Percentiles rank a stretch among this genome's conserved stretches.
Conservation (phyloP, 768 basidiomycete genomes). For the Candolleomyces eurysporus region DNA sequence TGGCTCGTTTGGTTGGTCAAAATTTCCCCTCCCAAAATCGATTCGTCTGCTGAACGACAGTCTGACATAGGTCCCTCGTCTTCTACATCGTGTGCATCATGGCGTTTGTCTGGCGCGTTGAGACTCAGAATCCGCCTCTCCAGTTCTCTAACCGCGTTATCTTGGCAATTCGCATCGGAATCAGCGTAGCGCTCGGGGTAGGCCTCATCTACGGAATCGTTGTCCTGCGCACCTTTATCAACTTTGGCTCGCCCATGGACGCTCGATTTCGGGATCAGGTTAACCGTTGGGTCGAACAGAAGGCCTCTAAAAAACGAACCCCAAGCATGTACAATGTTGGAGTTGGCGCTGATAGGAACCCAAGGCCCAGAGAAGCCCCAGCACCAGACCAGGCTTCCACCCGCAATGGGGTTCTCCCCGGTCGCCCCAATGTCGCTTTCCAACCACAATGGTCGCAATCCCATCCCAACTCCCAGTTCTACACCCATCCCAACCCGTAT, state of each 20-base stretch:
- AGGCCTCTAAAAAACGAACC: background rate
- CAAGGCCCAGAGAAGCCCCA: no score
- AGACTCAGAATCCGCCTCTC: background rate
- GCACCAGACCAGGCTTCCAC: no score
- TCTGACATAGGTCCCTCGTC: conserved; percentile 21
- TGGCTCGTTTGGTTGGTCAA: conserved; percentile 12
- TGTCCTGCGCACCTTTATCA: background rate
- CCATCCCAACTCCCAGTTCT: no score
- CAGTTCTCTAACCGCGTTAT: background rate
- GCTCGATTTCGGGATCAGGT: background rate
- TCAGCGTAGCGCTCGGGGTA: background rate
- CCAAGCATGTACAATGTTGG: background rate
- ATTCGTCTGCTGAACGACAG: background rate
- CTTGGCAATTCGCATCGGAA: background rate
- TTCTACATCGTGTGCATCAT: conserved; percentile 23
- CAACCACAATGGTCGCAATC: no score
- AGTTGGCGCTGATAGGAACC: background rate
- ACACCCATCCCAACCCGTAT: no score
- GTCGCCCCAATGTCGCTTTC: no score
- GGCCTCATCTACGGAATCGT: background rate
- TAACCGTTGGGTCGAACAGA: background rate
- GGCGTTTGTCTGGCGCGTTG: conserved; percentile 22
- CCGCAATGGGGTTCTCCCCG: no score
- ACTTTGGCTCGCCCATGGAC: background rate
- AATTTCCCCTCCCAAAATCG: background rate